Evolutionary conservation across 495 filamentous ascomycete species (phyloP), one percentile per base, ranked within the genome.

Genomic region (Neurospora tetraspora): DNA sequence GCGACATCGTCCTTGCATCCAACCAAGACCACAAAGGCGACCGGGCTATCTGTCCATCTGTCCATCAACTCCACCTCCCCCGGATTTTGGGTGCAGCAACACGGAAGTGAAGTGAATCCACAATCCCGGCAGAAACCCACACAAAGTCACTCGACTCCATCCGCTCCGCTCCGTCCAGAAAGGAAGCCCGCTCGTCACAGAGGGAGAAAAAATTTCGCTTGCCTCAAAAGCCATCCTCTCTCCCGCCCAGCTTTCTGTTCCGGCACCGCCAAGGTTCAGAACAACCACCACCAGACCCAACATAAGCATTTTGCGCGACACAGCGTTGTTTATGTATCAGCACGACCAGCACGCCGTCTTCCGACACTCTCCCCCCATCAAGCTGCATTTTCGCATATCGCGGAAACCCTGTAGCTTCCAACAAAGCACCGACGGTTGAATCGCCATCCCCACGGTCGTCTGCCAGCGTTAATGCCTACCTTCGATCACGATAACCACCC

Each of bases 341-440:
- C 83, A 86, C 85, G 84, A 84, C 77, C 78, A 84, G 79, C 75
- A 79, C 83, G 78, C 82, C 83, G 85, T 86, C 83, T 84, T 81
- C 82, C 83, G 90, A 89, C 88, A 92, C 89, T 90, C 91, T 83
- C 91, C 92, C 88, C 92, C 93, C 86, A 88, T 91, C 87, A 91
- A 92, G 92, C 92, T 94, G 93, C 92, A 93, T 89, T 94, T 96
- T 92, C 93, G 92, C 89, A 91, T 89, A 90, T 87, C 89, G 89
- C 87, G 91, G 86, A 94, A 91, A 91, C 91, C 89, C 88, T 91
- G 92, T 91, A 92, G 91, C 86, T 89, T 88, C 80, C 88, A 92
- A 82, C 89, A 91, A 78, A 89, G 88, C 82, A 91, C 91, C 76
- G 94, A 94, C 91, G 94, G 94, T 87, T 97, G 91, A 94, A 82